phyloP scores from a whole-genome alignment of 208 protist genomes.

The Trypanosoma caninum region DNA sequence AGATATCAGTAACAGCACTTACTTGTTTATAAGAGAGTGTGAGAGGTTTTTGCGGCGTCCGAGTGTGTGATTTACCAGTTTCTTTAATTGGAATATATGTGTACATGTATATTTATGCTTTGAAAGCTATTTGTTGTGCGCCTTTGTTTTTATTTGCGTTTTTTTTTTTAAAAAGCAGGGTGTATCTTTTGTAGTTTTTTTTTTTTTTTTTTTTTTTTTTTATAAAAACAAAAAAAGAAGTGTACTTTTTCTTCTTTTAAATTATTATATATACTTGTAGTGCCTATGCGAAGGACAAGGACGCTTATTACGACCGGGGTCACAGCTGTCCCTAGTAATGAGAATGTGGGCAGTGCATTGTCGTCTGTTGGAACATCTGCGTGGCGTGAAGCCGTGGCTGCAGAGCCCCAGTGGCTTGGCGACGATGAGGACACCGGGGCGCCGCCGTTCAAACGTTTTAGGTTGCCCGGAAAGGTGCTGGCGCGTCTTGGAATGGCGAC shows the following conservation, averaged over 20 bases:
- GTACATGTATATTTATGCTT: too few species aligned
- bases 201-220: neutral
- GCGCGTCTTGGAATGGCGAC: conserved; percentile 4
- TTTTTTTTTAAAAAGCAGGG: neutral
- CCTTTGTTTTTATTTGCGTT: neutral
- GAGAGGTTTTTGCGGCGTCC: too few species aligned
- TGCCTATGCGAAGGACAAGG: conserved; percentile 8
- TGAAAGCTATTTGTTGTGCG: too few species aligned
- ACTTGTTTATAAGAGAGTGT: too few species aligned
- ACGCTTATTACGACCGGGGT: neutral
- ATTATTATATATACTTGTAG: conserved; percentile 9
- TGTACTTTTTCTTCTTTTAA: conserved; percentile 17
- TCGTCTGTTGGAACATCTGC: neutral
- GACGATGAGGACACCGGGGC: neutral
- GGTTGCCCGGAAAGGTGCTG: conserved; percentile 13
- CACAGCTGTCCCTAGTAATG: neutral
- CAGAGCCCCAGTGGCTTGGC: neutral
- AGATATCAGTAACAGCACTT: neutral
- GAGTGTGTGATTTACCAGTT: too few species aligned
- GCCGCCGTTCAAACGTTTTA: conserved; percentile 19
- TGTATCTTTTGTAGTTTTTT: neutral
- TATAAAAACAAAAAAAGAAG: conserved; percentile 1
- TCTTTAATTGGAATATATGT: too few species aligned
- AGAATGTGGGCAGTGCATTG: neutral
- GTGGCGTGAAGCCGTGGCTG: neutral